Evolutionary conservation across 345 rosid species (phyloP), one percentile per base, ranked within the genome.

Genomic region (Eucalyptus globulus): DNA sequence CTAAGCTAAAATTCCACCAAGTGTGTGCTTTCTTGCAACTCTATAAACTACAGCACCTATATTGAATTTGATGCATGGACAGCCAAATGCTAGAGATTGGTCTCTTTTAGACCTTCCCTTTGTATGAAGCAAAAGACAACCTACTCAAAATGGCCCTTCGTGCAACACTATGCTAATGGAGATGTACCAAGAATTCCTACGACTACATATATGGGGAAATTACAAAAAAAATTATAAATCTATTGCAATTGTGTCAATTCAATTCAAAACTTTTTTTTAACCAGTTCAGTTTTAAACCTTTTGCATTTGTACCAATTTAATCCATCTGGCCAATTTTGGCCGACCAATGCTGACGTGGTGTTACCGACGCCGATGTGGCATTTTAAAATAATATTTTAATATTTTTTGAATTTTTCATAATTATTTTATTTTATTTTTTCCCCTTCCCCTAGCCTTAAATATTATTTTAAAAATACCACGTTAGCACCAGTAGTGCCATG

Each of bases 231-330:
- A 8, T n/a, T 2, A 8, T 14, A 29, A 65, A 14, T 3, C 3
- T 65, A 65, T 7, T 29, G 1, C 0, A 62, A 7, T 7, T 14
- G 2, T 62, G 0, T 0, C 5, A 29, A 62, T 62, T 62, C 2
- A 62, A 7, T 62, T 14, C 5, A 4, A 62, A 62, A 27, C 9
- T 24, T 56, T 24, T 56, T 54, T 56, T 56, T 24, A 22, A 27
- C 1, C 0, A 54, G 2, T 54, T 54, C 2, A 19, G 0, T 54
- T 22, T 0, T 19, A 54, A 54, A 54, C 1, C 0, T 58, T 58
- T 58, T 58, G 0, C 0, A 10, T 10, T 0, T 26, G 0, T 58
- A 2, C 4, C 14, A 27, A 12, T 60, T 12, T 6, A 27, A 29
- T 27, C 14, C 1, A 26, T 26, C 7, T 0, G 3, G 7, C 8